A percentile compares a stretch with the other conserved stretches of the same genome.
Evolutionary conservation across 2,329 filamentous ascomycete species (phyloP).

Genomic region (Aureobasidium uvarum): DNA sequence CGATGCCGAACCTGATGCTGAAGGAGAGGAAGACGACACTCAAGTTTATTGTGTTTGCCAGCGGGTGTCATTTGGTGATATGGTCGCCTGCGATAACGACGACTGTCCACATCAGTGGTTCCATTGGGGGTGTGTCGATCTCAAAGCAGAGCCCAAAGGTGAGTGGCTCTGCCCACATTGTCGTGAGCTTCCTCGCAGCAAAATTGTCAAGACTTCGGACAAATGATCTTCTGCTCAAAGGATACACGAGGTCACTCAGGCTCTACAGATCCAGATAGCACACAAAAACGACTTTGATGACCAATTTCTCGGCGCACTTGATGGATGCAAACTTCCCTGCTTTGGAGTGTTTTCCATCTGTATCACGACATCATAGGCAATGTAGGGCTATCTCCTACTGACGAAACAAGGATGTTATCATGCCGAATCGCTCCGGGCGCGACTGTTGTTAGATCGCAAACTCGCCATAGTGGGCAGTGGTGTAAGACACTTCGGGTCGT

Average conservation of each 20-base stretch:
- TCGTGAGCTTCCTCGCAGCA: slow-evolving; percentile 38
- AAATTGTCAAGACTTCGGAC: slow-evolving; percentile 42
- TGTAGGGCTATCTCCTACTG: not conserved
- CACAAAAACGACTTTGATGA: not conserved
- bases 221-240: not conserved
- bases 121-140: slow-evolving; percentile 65
- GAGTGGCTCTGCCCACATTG: slow-evolving; percentile 52
- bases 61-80: slow-evolving; percentile 79
- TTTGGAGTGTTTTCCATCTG: not conserved
- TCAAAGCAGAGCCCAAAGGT: slow-evolving; percentile 51
- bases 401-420: not conserved
- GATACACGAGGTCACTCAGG: not conserved
- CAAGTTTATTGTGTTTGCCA: slow-evolving; percentile 79
- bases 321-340: not conserved
- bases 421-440: not conserved
- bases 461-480: not conserved
- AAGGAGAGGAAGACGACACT: slow-evolving; percentile 70
- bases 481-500: not conserved
- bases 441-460: not conserved
- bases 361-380: not conserved
- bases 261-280: not conserved
- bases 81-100: slow-evolving; percentile 86
- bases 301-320: not conserved
- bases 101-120: slow-evolving; percentile 84
- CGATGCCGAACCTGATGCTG: slow-evolving; percentile 47